A percentile compares a stretch with the other conserved stretches of the same genome.
phyloP scores from a whole-genome alignment of 2,329 filamentous ascomycete genomes.

The Tricladium varicosporioides region DNA sequence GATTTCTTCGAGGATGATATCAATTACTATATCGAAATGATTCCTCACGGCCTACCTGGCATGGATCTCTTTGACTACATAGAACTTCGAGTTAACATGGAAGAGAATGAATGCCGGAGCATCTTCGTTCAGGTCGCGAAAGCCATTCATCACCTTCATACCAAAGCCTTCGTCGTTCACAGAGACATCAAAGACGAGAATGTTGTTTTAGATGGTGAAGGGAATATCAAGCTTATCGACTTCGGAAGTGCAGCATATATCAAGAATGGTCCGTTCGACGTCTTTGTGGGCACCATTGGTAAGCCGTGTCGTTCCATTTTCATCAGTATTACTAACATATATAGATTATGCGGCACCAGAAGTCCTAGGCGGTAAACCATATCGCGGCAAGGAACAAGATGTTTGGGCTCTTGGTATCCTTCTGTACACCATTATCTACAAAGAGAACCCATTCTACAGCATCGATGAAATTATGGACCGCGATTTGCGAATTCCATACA shows the following conservation, averaged over 20 bases:
- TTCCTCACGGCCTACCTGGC: constrained; percentile 88
- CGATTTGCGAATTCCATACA: constrained; percentile 85
- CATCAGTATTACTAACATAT: constrained; percentile 12
- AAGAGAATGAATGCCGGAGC: constrained; percentile 86
- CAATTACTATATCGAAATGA: constrained; percentile 99
- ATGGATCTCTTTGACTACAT: constrained; percentile 99
- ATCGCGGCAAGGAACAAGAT: constrained; percentile 94
- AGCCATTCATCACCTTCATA: constrained; percentile 89
- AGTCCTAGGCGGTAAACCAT: constrained; percentile 87
- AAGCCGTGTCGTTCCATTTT: constrained; percentile 36
- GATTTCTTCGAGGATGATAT: constrained; percentile 75
- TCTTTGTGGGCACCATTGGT: constrained; percentile 99
- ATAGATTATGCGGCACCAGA: constrained; percentile 98
- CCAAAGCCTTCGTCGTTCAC: constrained; percentile 87
- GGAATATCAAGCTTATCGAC: constrained; percentile 94
- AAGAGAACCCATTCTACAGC: constrained; percentile 98
- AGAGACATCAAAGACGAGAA: constrained; percentile 99
- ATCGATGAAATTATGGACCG: constrained; percentile 99
- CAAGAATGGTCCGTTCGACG: constrained; percentile 96
- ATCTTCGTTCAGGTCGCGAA: constrained; percentile 93
- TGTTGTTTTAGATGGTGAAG: constrained; percentile 91
- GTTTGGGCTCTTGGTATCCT: constrained; percentile 97
- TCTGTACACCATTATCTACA: constrained; percentile 98
- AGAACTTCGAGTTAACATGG: constrained; percentile 93
- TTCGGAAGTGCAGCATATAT: constrained; percentile 98